Base-by-base conservation (phyloP, 768 basidiomycete genomes). In the Trametes villosa region DNA sequence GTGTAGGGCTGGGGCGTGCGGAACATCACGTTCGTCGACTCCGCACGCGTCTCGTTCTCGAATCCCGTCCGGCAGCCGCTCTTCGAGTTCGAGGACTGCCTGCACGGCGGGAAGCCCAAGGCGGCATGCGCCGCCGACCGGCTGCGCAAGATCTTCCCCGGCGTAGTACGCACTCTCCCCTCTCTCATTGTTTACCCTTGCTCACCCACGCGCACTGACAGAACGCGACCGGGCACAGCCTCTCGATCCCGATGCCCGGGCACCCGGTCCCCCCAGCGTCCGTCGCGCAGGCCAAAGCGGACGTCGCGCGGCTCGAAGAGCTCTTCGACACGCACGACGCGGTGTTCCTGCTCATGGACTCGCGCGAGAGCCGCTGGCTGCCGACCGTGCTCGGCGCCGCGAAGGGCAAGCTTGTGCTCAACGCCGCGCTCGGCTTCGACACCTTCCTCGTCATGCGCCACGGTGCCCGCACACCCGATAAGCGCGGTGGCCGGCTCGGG, bases 51-150 rank as follows among this genome's bases (percentile, higher is more conserved):
- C 12, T 96, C 94, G 0, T 98, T 96, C 75, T 98, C 95, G 22
- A 98, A 99, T 73, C 97, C 97, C 20, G 97, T 98, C 48, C 84
- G 97, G 34, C 97, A 99, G 72, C 97, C 97, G 2, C 78, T 99
- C 8, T 99, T 98, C 68, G 91, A 94, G 65, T 98, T 98, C 66
- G 88, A 89, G 57, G 97, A 99, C 70, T 97, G 94, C 64, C 75
- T 98, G 30, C 77, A 91, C 40, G 96, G 97, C 0, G 97, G 96
- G 0, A 95, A 91, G 72, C 91, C 91, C 22, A 99, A 99, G 73
- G 96, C 97, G 0, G 87, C 87, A 59, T 91, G 91, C 63, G 97
- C 97, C 0, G 96, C 96, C 0, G 90, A 85, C 18, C 78, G 84
- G 29, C 74, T 98, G 66, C 91, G 86, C 78, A 89, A 87, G 77